Conservation (phyloP, 441 rosid species). For the Adansonia gregorii region DNA sequence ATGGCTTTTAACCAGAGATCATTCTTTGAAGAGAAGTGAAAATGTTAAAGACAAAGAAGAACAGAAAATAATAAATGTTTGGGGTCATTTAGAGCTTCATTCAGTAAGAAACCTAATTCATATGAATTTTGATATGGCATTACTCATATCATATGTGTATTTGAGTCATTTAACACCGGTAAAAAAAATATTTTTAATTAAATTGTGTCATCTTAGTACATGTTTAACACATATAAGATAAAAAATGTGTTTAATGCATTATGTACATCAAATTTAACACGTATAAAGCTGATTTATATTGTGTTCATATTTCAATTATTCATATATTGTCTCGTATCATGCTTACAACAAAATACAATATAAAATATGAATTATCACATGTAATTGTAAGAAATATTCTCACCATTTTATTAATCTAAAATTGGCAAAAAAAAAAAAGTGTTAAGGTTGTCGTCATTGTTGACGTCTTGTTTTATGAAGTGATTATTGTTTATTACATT, state of each 20-base stretch:
- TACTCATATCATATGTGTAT: no score
- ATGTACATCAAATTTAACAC: no score
- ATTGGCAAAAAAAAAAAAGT: neutral
- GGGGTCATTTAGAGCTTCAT: neutral
- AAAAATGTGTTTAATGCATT: no score
- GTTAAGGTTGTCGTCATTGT: conserved; percentile 35
- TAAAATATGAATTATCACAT: neutral
- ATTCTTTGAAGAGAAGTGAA: conserved; percentile 41
- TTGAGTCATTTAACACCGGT: no score
- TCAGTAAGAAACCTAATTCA: neutral
- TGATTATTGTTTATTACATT: neutral
- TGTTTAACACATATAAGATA: no score
- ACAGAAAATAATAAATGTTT: no score
- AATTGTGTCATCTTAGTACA: no score
- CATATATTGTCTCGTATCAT: no score
- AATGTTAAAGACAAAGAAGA: neutral
- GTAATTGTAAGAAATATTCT: conserved; percentile 23
- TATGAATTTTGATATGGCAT: no score
- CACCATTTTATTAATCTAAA: neutral
- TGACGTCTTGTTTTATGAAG: conserved; percentile 28
- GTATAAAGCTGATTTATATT: no score
- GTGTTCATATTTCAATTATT: no score
- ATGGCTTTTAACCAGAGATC: conserved; percentile 20
- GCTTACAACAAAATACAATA: neutral
- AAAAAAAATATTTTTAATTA: no score